A percentile compares a stretch with the other conserved stretches of the same genome.
Conservation (phyloP, 306 rosid species). For the Rosa rugosa region DNA sequence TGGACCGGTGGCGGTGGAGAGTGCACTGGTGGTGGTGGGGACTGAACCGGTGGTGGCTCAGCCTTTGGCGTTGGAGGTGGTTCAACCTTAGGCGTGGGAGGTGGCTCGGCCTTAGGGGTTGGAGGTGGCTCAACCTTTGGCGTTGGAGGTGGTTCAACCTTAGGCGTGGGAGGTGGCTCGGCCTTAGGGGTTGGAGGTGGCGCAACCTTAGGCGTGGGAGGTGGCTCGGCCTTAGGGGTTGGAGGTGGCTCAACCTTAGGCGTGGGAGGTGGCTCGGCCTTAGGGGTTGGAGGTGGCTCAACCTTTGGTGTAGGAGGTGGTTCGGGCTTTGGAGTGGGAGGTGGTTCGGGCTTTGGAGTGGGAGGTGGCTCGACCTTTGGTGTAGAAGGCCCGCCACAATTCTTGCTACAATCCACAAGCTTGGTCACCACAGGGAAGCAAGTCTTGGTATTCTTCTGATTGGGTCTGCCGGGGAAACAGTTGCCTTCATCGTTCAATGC, state of each 20-base stretch:
- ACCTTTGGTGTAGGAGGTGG: background rate
- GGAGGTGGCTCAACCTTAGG: too few species aligned
- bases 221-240: background rate
- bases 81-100: too few species aligned
- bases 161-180: background rate
- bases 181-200: background rate
- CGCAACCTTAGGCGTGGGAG: fast-evolving
- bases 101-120: too few species aligned
- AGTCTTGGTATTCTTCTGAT: conserved; percentile 41
- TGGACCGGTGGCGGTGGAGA: too few species aligned
- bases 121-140: background rate
- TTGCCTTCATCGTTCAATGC: conserved; percentile 37
- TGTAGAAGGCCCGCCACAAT: conserved; percentile 28
- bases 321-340: background rate
- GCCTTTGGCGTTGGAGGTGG: too few species aligned
- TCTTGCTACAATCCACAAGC: conserved; percentile 56
- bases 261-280: too few species aligned
- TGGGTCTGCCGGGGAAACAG: conserved; percentile 49
- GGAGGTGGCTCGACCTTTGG: background rate
- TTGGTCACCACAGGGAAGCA: conserved; percentile 44
- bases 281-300: background rate
- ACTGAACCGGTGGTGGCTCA: too few species aligned
- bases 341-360: background rate
- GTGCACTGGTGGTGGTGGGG: too few species aligned
- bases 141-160: background rate